phyloP scores from a whole-genome alignment of 306 rosid genomes.

The Malus asiatica region DNA sequence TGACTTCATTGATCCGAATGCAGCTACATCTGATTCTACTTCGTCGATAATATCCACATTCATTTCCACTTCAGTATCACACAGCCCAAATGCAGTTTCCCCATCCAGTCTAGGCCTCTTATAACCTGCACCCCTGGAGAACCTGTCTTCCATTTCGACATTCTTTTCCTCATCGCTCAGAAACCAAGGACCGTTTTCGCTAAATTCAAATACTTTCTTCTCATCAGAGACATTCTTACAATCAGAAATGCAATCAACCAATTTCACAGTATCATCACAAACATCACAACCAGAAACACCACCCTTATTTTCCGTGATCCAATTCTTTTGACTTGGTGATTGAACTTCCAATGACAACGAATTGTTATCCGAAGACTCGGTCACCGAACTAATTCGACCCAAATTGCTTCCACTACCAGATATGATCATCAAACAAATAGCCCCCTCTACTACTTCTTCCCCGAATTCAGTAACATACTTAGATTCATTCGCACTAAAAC shows the following conservation, averaged over 20 bases:
- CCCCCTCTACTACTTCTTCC: conserved; percentile 26
- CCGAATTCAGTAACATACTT: conserved; percentile 9
- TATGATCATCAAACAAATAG: conserved; percentile 36
- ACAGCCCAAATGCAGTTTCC: not conserved
- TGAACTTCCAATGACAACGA: conserved; percentile 16
- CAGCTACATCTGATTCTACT: not conserved
- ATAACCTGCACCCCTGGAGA: not conserved
- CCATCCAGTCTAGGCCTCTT: conserved; percentile 15
- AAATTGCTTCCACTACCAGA: conserved; percentile 21
- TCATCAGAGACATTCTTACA: not conserved
- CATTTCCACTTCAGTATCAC: not conserved
- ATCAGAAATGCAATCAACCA: not conserved
- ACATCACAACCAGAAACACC: conserved; percentile 13
- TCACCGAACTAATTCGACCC: conserved; percentile 7
- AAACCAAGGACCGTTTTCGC: not conserved
- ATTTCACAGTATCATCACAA: not conserved
- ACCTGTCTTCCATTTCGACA: not conserved
- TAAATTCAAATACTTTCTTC: not conserved
- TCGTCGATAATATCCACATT: not conserved
- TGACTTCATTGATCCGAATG: conserved; percentile 3
- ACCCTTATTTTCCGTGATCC: not conserved
- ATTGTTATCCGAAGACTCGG: conserved; percentile 23
- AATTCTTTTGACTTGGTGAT: conserved; percentile 9
- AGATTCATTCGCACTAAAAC: conserved; percentile 14
- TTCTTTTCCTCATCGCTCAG: too few species aligned